A percentile compares a stretch with the other conserved stretches of the same genome.
These are phyloP conservation scores for Coemansia sp. DNA, from an alignment of 192 early-diverging fungal genomes.

Conservation along the genomic window DNA sequence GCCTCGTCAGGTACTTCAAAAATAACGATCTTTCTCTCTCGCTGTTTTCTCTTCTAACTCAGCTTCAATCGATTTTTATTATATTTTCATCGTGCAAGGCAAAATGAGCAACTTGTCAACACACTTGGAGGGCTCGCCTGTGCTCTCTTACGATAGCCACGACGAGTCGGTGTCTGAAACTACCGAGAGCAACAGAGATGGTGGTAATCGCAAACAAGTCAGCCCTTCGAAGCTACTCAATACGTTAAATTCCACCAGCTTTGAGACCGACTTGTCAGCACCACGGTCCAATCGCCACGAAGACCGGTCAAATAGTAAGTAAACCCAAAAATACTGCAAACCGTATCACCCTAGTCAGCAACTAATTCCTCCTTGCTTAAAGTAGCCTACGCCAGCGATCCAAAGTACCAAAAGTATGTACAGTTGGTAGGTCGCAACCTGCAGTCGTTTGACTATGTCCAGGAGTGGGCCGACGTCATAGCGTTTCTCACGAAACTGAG, in stretches of 20 bases:
- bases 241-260: constrained; percentile 22
- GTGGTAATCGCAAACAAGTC: neutral
- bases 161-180: constrained; percentile 18
- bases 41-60: neutral
- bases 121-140: constrained; percentile 12
- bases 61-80: neutral
- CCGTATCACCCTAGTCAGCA: too few relatives aligned
- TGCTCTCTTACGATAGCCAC: constrained; percentile 19
- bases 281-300: constrained; percentile 27
- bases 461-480: constrained; percentile 95
- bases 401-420: constrained; percentile 83
- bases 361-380: neutral
- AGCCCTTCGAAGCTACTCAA: constrained; percentile 2
- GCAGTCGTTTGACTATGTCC: constrained; percentile 90
- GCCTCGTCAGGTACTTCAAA: neutral
- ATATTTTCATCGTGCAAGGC: neutral
- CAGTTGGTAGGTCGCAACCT: constrained; percentile 82
- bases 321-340: neutral
- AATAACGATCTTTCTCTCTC: neutral
- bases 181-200: constrained; percentile 2
- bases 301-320: constrained; percentile 36
- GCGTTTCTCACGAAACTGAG: constrained; percentile 84
- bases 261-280: constrained; percentile 51
- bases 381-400: constrained; percentile 61
- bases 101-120: constrained; percentile 3